These are phyloP conservation scores for Penicillium paxilli DNA, from an alignment of 495 filamentous ascomycete species.

Conservation along the genomic window DNA sequence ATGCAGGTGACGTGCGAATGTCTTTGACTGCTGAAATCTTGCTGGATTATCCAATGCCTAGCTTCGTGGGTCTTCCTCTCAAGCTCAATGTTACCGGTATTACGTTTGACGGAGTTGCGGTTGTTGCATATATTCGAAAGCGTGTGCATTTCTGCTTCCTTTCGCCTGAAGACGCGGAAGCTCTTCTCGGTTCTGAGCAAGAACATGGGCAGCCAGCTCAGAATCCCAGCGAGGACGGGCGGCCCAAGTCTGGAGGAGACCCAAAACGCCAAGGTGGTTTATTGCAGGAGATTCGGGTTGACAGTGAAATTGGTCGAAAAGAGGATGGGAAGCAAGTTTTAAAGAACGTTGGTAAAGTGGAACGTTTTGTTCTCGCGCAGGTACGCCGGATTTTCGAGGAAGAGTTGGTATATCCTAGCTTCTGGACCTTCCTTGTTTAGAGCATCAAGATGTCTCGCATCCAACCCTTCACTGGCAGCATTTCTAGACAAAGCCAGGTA, in stretches of 20 bases:
- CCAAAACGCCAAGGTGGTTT: slow-evolving; percentile 65
- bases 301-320: slow-evolving; percentile 93
- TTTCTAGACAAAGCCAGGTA: neutral
- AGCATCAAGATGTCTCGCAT: neutral
- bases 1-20: slow-evolving; percentile 79
- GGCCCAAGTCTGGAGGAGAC: slow-evolving; percentile 20
- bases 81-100: slow-evolving; percentile 91
- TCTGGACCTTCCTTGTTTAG: slow-evolving; percentile 88
- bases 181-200: slow-evolving; percentile 55
- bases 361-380: slow-evolving; percentile 95
- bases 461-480: neutral
- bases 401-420: slow-evolving; percentile 96
- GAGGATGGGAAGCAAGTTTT: slow-evolving; percentile 89
- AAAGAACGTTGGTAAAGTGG: slow-evolving; percentile 98
- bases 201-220: slow-evolving; percentile 28
- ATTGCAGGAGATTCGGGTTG: slow-evolving; percentile 88
- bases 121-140: slow-evolving; percentile 85
- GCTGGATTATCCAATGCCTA: slow-evolving; percentile 96
- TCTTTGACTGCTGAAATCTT: slow-evolving; percentile 91
- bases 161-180: slow-evolving; percentile 79
- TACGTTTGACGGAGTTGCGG: slow-evolving; percentile 90
- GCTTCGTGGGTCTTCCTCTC: slow-evolving; percentile 89
- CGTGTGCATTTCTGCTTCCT: slow-evolving; percentile 86
- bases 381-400: slow-evolving; percentile 97
- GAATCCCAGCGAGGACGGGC: slow-evolving; percentile 21